Evolutionary conservation across 345 rosid species (phyloP).

Genomic region (Microcos paniculata): DNA sequence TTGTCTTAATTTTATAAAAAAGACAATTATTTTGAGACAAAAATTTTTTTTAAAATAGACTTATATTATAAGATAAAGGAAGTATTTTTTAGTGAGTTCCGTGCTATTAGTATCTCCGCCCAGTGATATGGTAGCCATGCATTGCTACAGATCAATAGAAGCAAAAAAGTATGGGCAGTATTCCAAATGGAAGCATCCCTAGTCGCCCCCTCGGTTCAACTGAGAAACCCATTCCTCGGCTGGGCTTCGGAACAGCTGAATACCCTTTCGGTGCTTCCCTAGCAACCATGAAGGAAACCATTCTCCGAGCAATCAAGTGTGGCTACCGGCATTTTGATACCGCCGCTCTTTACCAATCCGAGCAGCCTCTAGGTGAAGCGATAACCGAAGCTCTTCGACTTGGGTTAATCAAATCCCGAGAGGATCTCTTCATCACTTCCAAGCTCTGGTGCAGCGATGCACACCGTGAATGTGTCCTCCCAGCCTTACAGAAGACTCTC

Average conservation of each 20-base stretch:
- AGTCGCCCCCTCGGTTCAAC: not conserved
- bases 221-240: not conserved
- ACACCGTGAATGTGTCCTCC: slow-evolving; percentile 27
- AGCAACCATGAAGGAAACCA: not conserved
- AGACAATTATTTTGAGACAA: too few relatives aligned
- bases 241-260: slow-evolving; percentile 14
- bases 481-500: slow-evolving; percentile 28
- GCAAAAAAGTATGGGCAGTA: slow-evolving; percentile 4
- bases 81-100: too few relatives aligned
- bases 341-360: slow-evolving; percentile 28
- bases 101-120: too few relatives aligned
- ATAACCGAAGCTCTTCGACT: slow-evolving; percentile 35
- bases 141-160: too few relatives aligned
- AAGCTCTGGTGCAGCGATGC: slow-evolving; percentile 40
- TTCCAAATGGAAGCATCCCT: not conserved
- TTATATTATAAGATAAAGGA: too few relatives aligned
- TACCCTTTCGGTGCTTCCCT: not conserved
- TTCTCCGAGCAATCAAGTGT: slow-evolving; percentile 30
- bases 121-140: too few relatives aligned
- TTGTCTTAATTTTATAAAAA: too few relatives aligned
- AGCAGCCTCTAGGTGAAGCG: slow-evolving; percentile 37
- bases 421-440: slow-evolving; percentile 43
- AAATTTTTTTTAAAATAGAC: too few relatives aligned
- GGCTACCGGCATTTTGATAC: slow-evolving; percentile 49
- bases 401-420: slow-evolving; percentile 29